A percentile compares a stretch with the other conserved stretches of the same genome.
Conservation (phyloP, 2,329 filamentous ascomycete species). For the Aspergillus clavatus region DNA sequence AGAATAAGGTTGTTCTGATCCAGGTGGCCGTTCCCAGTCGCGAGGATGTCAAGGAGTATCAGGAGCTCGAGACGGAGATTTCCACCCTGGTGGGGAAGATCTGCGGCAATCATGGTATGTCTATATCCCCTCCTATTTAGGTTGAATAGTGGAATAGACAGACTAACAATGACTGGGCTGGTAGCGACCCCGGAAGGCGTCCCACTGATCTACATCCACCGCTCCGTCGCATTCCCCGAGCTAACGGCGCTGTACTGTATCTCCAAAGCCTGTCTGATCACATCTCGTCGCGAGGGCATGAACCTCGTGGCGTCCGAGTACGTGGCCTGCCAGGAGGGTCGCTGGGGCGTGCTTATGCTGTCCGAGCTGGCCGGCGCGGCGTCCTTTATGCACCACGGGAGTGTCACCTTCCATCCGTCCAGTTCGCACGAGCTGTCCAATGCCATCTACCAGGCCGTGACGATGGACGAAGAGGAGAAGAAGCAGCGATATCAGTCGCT, state of each 20-base stretch:
- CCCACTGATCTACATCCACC: slow-evolving; percentile 93
- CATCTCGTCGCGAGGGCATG: slow-evolving; percentile 90
- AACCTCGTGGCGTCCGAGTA: slow-evolving; percentile 97
- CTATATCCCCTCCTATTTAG: background rate
- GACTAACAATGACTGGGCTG: background rate
- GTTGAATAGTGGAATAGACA: no score
- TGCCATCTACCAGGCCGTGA: slow-evolving; percentile 79
- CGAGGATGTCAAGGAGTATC: slow-evolving; percentile 89
- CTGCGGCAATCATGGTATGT: slow-evolving; percentile 73
- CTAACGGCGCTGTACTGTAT: slow-evolving; percentile 87
- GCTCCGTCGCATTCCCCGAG: slow-evolving; percentile 85
- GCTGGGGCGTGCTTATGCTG: slow-evolving; percentile 85
- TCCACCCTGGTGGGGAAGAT: slow-evolving; percentile 91
- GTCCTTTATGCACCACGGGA: slow-evolving; percentile 74
- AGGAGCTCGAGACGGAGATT: slow-evolving; percentile 83
- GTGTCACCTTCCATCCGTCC: slow-evolving; percentile 89
- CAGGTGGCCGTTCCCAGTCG: slow-evolving; percentile 87
- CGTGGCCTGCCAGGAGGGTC: slow-evolving; percentile 80
- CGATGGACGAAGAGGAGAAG: slow-evolving; percentile 77
- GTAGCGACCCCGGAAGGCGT: slow-evolving; percentile 86
- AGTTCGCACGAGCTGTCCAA: slow-evolving; percentile 91
- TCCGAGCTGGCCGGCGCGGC: slow-evolving; percentile 95
- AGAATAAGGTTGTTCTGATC: slow-evolving; percentile 86
- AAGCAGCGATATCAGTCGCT: slow-evolving; percentile 77
- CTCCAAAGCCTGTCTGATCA: slow-evolving; percentile 82